These are phyloP conservation scores for Chlamydomonas schloesseri DNA, from an alignment of 139 green algal species.

Conservation along the genomic window DNA sequence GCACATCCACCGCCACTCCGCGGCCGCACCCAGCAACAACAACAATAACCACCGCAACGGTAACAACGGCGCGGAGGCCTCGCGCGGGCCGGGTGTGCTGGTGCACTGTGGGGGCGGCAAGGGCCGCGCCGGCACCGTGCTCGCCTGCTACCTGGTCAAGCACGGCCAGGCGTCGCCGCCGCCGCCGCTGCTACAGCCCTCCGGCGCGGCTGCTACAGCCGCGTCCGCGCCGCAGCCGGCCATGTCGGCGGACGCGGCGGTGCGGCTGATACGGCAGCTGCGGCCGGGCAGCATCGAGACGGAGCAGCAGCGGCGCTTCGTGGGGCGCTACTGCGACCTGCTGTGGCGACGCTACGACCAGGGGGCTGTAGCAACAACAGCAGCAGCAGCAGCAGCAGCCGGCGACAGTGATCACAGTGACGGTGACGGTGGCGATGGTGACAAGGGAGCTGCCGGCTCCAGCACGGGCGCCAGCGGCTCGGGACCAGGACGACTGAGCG, in stretches of 20 bases:
- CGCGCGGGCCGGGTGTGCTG: slow-evolving; percentile 35
- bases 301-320: slow-evolving; percentile 59
- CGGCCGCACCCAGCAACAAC: background rate
- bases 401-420: background rate
- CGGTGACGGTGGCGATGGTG: too few relatives aligned
- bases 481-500: too few relatives aligned
- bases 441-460: too few relatives aligned
- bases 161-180: slow-evolving; percentile 23
- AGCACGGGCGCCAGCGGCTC: too few relatives aligned
- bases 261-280: slow-evolving; percentile 39
- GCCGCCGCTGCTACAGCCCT: too few relatives aligned
- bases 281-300: slow-evolving; percentile 63
- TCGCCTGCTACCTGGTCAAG: slow-evolving; percentile 55
- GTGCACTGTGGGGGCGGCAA: slow-evolving; percentile 63
- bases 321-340: slow-evolving; percentile 36
- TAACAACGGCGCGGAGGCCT: too few relatives aligned
- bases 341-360: slow-evolving; percentile 43
- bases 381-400: background rate
- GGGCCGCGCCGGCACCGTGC: slow-evolving; percentile 52
- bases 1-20: background rate
- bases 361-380: background rate
- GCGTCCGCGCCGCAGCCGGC: background rate
- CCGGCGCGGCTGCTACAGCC: background rate
- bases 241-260: slow-evolving; percentile 45
- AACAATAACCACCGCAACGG: too few relatives aligned